These are phyloP conservation scores for Typha latifolia DNA, from an alignment of 176 grass and related monocot species.

Conservation along the genomic window DNA sequence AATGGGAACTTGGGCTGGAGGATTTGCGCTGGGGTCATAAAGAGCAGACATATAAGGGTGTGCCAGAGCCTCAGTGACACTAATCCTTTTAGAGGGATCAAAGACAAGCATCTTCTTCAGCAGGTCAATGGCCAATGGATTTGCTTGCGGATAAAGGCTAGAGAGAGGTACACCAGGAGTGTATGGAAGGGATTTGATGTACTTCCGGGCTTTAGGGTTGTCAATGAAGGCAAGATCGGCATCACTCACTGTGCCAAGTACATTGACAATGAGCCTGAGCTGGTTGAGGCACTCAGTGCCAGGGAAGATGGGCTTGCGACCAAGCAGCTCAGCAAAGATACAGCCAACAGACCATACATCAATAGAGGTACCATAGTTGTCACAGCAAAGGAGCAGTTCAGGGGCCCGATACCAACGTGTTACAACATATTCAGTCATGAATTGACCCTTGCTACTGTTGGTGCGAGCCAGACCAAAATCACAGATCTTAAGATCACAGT, in stretches of 20 bases:
- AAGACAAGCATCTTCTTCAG: conserved; percentile 39
- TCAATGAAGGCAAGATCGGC: conserved; percentile 34
- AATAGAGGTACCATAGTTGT: conserved; percentile 36
- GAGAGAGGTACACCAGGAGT: conserved; percentile 30
- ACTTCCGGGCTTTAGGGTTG: conserved; percentile 31
- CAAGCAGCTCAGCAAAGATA: conserved; percentile 42
- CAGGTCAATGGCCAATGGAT: conserved; percentile 35
- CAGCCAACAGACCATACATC: conserved; percentile 45
- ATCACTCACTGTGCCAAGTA: conserved; percentile 32
- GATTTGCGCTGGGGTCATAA: conserved; percentile 24
- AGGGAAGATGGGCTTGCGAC: conserved; percentile 40
- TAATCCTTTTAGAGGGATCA: conserved; percentile 33
- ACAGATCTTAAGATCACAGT: conserved; percentile 42
- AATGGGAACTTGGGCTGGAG: conserved; percentile 28
- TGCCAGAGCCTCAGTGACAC: conserved; percentile 22
- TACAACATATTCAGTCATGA: conserved; percentile 44
- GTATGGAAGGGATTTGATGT: conserved; percentile 37
- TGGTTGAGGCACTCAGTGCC: conserved; percentile 38
- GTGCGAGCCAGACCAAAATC: conserved; percentile 39
- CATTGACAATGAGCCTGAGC: conserved; percentile 34
- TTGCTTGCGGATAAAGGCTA: conserved; percentile 28
- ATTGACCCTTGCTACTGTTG: conserved; percentile 21
- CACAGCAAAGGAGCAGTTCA: conserved; percentile 42
- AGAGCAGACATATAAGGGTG: conserved; percentile 38
- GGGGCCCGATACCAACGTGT: conserved; percentile 44